A percentile compares a stretch with the other conserved stretches of the same genome.
These are phyloP conservation scores for Fraxinus baroniana DNA, from an alignment of 305 asterid genomes.

Conservation along the genomic window DNA sequence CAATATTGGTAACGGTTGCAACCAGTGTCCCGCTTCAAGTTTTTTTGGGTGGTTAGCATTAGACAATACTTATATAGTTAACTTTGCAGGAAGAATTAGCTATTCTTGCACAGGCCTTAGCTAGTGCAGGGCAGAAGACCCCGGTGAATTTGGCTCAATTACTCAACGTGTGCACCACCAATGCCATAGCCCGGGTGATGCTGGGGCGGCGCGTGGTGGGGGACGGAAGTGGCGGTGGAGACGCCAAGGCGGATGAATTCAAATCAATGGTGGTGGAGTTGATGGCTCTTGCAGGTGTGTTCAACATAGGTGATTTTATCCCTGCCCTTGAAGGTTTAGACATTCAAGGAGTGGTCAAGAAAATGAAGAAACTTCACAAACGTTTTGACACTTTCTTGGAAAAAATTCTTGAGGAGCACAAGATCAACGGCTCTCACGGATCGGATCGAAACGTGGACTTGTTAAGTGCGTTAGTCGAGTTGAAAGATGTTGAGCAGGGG, in stretches of 20 bases:
- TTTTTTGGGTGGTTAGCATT: no score
- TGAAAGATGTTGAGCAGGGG: conserved; percentile 44
- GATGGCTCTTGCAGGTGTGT: conserved; percentile 69
- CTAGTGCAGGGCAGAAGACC: conserved; percentile 30
- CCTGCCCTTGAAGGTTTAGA: conserved; percentile 64
- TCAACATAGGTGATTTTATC: conserved; percentile 80
- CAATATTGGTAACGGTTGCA: no score
- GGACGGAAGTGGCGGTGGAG: conserved; percentile 43
- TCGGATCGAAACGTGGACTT: conserved; percentile 38
- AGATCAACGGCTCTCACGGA: conserved; percentile 12
- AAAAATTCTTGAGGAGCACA: conserved; percentile 54
- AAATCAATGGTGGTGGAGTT: conserved; percentile 76
- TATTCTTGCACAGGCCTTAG: conserved; percentile 48
- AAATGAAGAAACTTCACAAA: conserved; percentile 74
- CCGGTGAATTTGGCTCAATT: conserved; percentile 51
- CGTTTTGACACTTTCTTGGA: conserved; percentile 67
- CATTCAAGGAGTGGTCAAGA: conserved; percentile 61
- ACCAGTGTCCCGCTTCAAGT: no score
- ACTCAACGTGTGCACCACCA: conserved; percentile 65
- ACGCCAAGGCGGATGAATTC: conserved; percentile 72
- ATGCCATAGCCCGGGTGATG: conserved; percentile 63
- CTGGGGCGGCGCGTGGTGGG: conserved; percentile 69
- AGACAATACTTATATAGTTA: background rate
- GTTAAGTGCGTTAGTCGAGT: conserved; percentile 49
- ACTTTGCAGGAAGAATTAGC: conserved; percentile 59